Conservation (phyloP, 768 basidiomycete genomes). For the Russula compacta region DNA sequence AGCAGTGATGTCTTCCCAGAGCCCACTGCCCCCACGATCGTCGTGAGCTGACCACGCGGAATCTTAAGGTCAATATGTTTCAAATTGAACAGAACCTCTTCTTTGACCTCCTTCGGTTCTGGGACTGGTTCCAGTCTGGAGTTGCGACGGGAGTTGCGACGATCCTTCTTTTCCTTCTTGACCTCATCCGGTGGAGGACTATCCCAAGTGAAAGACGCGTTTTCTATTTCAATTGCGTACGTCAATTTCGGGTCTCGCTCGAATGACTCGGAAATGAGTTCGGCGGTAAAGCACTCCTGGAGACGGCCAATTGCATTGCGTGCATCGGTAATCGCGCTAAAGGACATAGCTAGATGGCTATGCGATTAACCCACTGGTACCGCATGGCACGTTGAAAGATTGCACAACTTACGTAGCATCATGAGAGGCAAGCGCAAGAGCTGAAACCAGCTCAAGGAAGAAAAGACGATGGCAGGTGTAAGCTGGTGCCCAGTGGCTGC, state of each 20-base stretch:
- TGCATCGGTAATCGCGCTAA: conserved; percentile 80
- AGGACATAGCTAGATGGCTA: conserved; percentile 44
- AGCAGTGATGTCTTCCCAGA: conserved; percentile 61
- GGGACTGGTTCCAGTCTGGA: conserved; percentile 3
- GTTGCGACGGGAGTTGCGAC: not conserved
- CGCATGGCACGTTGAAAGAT: not conserved
- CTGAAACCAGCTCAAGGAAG: conserved; percentile 80
- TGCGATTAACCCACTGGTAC: not conserved
- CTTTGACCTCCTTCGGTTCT: conserved; percentile 27
- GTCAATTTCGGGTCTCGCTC: conserved; percentile 44
- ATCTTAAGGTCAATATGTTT: conserved; percentile 55
- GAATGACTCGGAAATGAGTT: conserved; percentile 54
- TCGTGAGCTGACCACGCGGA: conserved; percentile 69
- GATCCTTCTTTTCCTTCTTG: conserved; percentile 15
- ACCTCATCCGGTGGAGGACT: conserved; percentile 47
- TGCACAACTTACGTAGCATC: conserved; percentile 40
- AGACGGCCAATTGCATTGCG: conserved; percentile 71
- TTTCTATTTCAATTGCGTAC: conserved; percentile 56
- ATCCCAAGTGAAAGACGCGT: conserved; percentile 84
- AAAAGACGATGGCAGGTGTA: conserved; percentile 66
- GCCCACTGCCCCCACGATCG: conserved; percentile 75
- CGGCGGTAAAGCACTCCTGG: conserved; percentile 75
- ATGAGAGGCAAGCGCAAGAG: conserved; percentile 75
- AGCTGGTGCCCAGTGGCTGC: conserved; percentile 60
- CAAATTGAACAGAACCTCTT: conserved; percentile 51